Evolutionary conservation across 1,139 yeast genomes (phyloP).

Genomic region (Suhomyces bokatorum): DNA sequence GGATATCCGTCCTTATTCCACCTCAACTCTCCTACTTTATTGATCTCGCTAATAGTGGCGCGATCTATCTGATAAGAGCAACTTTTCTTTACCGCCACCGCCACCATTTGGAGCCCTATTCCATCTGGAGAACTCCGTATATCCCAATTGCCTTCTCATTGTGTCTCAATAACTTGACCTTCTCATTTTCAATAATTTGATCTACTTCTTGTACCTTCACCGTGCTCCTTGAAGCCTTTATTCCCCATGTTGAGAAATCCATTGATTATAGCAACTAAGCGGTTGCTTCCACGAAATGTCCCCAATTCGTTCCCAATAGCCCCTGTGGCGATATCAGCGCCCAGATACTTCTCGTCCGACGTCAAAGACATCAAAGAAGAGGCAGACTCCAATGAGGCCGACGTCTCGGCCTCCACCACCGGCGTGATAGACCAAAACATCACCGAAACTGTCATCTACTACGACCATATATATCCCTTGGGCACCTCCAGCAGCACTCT

Average conservation of each 20-base stretch:
- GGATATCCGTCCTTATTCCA: too few relatives aligned
- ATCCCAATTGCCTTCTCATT: neutral
- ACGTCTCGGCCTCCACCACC: conserved; percentile 40
- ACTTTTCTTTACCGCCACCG: neutral
- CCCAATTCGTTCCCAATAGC: neutral
- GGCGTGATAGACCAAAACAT: conserved; percentile 42
- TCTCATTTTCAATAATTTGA: too few relatives aligned
- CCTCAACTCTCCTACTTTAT: neutral
- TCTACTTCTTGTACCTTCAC: too few relatives aligned
- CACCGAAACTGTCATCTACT: conserved; percentile 39
- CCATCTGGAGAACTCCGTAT: neutral
- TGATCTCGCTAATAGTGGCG: neutral
- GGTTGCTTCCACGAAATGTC: neutral
- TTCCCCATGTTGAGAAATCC: neutral
- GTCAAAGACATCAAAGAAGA: conserved; percentile 36
- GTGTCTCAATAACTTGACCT: too few relatives aligned
- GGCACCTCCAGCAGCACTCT: conserved; percentile 15
- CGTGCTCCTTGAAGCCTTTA: too few relatives aligned
- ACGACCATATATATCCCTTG: conserved; percentile 40
- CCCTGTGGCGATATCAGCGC: neutral
- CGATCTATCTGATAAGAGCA: neutral
- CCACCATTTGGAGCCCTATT: neutral
- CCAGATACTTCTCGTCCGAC: conserved; percentile 27
- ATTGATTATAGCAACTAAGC: neutral
- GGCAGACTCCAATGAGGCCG: conserved; percentile 33